Evolutionary conservation across 768 basidiomycete species (phyloP), one percentile per base, ranked within the genome.

Genomic region (Lentinus brumalis): DNA sequence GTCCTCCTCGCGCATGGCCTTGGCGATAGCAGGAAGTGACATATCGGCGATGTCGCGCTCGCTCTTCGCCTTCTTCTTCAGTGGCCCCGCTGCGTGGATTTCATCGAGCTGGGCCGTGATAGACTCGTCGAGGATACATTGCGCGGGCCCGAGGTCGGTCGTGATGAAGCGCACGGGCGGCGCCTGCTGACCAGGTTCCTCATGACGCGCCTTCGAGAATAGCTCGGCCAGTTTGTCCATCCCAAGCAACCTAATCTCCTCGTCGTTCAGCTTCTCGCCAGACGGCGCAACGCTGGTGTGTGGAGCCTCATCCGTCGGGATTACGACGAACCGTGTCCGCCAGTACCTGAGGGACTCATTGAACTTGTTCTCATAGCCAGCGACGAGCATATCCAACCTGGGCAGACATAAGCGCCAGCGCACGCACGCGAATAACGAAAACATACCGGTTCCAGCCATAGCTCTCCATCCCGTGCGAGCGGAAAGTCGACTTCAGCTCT

Each of bases 281-380:
- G 82, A 81, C 0, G 89, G 81, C 0, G 87, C 86, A 12, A 78
- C 75, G 46, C 76, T 81, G 2, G 80, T 70, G 38, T 79, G 75
- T 4, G 83, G 93, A 60, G 86, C 81, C 40, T 92, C 89, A 14
- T 83, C 79, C 0, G 93, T 88, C 0, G 96, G 96, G 31, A 99
- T 91, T 18, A 99, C 86, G 29, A 98, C 82, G 71, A 97, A 97
- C 21, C 96, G 82, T 0, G 95, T 98, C 12, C 96, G 83, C 93
- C 96, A 97, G 68, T 96, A 96, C 49, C 92, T 86, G 35, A 96
- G 78, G 2, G 90, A 88, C 61, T 94, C 91, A 67, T 85, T 86
- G 71, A 91, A 87, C 53, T 89, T 81, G 61, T 87, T 85, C 68
- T 94, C 89, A 66, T 94, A 91, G 1, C 91, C 89, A 38, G 88